Evolutionary conservation across 2,329 filamentous ascomycete species (phyloP).

Genomic region (Corniculantispora saksenae): DNA sequence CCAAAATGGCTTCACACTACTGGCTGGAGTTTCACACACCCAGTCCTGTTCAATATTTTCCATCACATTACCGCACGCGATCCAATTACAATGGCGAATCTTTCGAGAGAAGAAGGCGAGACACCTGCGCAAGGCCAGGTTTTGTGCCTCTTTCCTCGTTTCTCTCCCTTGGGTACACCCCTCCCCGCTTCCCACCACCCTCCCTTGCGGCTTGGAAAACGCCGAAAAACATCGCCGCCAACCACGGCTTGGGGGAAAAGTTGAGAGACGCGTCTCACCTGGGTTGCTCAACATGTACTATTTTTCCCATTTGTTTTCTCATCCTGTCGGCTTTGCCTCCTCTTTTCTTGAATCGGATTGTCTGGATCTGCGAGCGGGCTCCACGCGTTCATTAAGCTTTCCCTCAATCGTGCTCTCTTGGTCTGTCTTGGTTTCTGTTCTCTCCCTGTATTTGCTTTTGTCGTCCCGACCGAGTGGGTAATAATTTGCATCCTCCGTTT

Average conservation of each 20-base stretch:
- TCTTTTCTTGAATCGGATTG: neutral
- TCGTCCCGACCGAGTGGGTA: neutral
- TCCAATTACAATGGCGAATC: neutral
- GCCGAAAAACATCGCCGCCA: slow-evolving; percentile 8
- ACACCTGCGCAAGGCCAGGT: neutral
- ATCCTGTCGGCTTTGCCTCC: neutral
- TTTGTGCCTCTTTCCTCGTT: neutral
- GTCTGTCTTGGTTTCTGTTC: neutral
- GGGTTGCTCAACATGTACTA: neutral
- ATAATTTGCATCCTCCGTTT: neutral
- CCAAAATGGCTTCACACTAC: neutral
- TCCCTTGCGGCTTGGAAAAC: neutral
- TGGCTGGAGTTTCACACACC: neutral
- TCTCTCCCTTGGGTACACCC: slow-evolving; percentile 11
- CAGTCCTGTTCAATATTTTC: neutral
- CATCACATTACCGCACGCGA: neutral
- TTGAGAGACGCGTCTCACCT: slow-evolving; percentile 10
- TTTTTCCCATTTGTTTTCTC: neutral
- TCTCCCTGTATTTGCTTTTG: neutral
- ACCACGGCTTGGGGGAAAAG: neutral
- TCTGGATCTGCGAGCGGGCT: neutral
- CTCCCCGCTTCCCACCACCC: slow-evolving; percentile 3
- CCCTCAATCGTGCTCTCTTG: neutral
- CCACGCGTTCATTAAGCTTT: slow-evolving; percentile 4
- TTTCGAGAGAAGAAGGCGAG: neutral